Evolutionary conservation across 1,139 yeast genomes (phyloP).

Genomic region (Torulaspora globosa): DNA sequence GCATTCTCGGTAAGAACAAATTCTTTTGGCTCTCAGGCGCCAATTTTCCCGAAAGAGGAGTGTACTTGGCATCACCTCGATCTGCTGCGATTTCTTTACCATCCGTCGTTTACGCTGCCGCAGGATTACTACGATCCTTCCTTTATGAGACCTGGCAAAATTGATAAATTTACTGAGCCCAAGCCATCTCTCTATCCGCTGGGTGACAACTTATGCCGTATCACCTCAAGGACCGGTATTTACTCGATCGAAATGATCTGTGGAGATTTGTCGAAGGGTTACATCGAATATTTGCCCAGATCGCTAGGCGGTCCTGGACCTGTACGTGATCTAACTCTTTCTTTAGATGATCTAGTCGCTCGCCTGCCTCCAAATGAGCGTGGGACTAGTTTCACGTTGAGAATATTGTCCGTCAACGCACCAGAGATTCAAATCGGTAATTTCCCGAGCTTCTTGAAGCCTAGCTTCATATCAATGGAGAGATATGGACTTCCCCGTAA

Average conservation of each 20-base stretch:
- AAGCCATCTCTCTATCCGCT: constrained; percentile 46
- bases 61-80: constrained; percentile 90
- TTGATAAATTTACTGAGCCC: constrained; percentile 27
- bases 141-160: constrained; percentile 31
- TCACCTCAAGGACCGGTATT: constrained; percentile 61
- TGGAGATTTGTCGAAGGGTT: constrained; percentile 57
- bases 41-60: constrained; percentile 57
- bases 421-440: constrained; percentile 37
- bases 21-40: constrained; percentile 42
- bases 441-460: constrained; percentile 26
- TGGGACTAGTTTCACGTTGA: constrained; percentile 44
- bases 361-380: constrained; percentile 43
- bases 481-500: constrained; percentile 27
- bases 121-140: constrained; percentile 47
- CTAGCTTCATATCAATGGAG: constrained; percentile 25
- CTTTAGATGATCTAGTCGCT: constrained; percentile 45
- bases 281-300: constrained; percentile 57
- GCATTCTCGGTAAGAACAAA: constrained; percentile 51
- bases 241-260: constrained; percentile 60
- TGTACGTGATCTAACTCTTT: constrained; percentile 48
- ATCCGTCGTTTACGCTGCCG: constrained; percentile 74
- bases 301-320: constrained; percentile 58
- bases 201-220: constrained; percentile 43
- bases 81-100: constrained; percentile 68
- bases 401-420: constrained; percentile 48